Evolutionary conservation across 208 protist species (phyloP).

Genomic region (Lotmaria passim): DNA sequence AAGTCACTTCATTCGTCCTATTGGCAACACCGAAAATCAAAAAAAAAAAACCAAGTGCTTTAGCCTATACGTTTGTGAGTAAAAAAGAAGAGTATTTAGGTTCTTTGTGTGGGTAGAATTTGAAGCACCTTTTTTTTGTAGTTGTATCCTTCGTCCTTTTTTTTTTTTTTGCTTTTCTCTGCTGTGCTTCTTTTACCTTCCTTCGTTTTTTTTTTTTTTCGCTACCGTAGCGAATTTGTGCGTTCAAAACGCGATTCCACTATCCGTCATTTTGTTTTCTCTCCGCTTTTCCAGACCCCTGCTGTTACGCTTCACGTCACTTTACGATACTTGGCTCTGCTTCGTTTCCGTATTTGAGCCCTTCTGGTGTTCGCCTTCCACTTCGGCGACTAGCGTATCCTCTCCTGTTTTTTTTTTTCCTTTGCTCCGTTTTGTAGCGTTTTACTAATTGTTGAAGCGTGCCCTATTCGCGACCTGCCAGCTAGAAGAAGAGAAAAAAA

Average conservation of each 20-base stretch:
- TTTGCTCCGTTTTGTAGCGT: neutral
- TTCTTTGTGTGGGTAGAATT: neutral
- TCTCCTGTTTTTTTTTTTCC: conserved; percentile 4
- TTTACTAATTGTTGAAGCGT: too few relatives aligned
- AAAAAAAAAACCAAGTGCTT: too few relatives aligned
- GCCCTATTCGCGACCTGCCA: too few relatives aligned
- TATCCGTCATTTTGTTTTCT: conserved; percentile 8
- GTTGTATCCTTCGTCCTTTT: neutral
- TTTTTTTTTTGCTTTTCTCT: conserved; percentile 18
- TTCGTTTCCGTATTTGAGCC: too few relatives aligned
- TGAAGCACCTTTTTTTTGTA: conserved; percentile 1
- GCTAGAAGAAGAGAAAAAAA: too few relatives aligned
- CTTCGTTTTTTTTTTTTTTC: conserved; percentile 4
- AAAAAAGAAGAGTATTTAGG: neutral
- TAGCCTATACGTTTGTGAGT: too few relatives aligned
- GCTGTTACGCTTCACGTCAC: too few relatives aligned
- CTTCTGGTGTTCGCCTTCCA: too few relatives aligned
- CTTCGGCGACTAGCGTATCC: too few relatives aligned
- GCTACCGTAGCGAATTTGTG: conserved; percentile 9
- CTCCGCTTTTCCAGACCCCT: neutral
- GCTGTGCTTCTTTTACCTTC: conserved; percentile 4
- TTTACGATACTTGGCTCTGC: too few relatives aligned
- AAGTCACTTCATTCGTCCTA: neutral
- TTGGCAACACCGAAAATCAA: neutral
- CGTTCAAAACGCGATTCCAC: neutral